Percentiles rank a stretch among this genome's conserved stretches.
These are phyloP conservation scores for Naegleria fowleri DNA, from an alignment of 208 protist genomes.

Conservation along the genomic window DNA sequence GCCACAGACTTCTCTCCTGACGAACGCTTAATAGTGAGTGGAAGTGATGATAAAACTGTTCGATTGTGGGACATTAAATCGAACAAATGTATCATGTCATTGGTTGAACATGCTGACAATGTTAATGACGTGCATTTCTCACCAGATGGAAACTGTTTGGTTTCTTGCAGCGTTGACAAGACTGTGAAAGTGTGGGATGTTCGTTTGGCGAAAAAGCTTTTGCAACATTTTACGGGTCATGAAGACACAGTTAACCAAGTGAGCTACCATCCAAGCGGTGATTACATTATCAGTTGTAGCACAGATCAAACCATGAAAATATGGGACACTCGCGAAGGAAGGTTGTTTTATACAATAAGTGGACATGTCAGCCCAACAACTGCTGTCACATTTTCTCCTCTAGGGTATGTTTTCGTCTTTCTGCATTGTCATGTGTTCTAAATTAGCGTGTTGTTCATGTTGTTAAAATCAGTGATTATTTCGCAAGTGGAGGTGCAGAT, in stretches of 20 bases:
- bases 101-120: constrained; percentile 57
- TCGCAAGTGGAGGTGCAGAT: constrained; percentile 64
- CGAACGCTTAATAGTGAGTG: constrained; percentile 57
- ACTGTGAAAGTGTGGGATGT: constrained; percentile 77
- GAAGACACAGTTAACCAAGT: constrained; percentile 57
- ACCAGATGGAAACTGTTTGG: constrained; percentile 67
- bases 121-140: constrained; percentile 68
- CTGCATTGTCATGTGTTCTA: too few species aligned
- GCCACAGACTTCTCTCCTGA: constrained; percentile 56
- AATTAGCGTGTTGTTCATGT: constrained; percentile 33
- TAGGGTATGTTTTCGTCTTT: background rate
- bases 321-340: constrained; percentile 71
- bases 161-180: constrained; percentile 56
- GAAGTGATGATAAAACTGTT: constrained; percentile 62
- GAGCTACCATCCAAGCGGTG: constrained; percentile 59
- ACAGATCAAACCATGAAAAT: constrained; percentile 67
- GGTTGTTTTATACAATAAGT: constrained; percentile 69
- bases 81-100: constrained; percentile 45
- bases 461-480: constrained; percentile 52
- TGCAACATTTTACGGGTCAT: constrained; percentile 76
- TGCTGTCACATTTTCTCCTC: constrained; percentile 20
- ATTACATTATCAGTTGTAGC: constrained; percentile 66
- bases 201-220: constrained; percentile 52
- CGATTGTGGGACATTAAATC: constrained; percentile 30
- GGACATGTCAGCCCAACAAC: constrained; percentile 65